These are phyloP conservation scores for Ophiosphaerella narmari DNA, from an alignment of 2,329 filamentous ascomycete species.

Conservation along the genomic window DNA sequence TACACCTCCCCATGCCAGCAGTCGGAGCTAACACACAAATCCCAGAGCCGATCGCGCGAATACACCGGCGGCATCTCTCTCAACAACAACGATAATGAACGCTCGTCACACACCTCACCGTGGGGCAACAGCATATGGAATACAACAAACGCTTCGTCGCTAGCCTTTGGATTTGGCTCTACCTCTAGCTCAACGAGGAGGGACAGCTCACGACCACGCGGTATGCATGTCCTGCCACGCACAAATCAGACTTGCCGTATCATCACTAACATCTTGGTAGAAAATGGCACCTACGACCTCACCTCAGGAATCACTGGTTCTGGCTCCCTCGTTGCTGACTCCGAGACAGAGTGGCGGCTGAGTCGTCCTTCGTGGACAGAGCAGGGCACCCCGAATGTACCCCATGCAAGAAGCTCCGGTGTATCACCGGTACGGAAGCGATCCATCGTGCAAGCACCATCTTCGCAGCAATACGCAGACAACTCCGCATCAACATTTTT, in stretches of 20 bases:
- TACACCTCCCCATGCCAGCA: neutral
- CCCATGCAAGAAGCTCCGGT: conserved; percentile 43
- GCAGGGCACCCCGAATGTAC: conserved; percentile 26
- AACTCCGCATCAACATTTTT: conserved; percentile 33
- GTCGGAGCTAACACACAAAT: conserved; percentile 6
- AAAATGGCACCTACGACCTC: conserved; percentile 39
- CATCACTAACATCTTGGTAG: conserved; percentile 28
- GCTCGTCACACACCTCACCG: conserved; percentile 28
- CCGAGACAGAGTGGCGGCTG: conserved; percentile 69
- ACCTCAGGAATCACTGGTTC: conserved; percentile 68
- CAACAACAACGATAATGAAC: conserved; percentile 35
- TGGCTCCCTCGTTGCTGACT: conserved; percentile 69
- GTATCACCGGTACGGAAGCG: conserved; percentile 45
- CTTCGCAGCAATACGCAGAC: conserved; percentile 39
- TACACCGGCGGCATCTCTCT: conserved; percentile 34
- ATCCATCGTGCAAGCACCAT: conserved; percentile 42
- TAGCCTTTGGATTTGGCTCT: conserved; percentile 20
- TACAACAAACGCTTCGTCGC: conserved; percentile 14
- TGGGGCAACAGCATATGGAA: conserved; percentile 47
- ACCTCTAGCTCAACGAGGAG: conserved; percentile 33
- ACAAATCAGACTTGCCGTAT: too few relatives aligned
- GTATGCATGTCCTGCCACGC: conserved; percentile 17
- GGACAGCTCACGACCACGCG: conserved; percentile 41
- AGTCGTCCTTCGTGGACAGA: conserved; percentile 66
- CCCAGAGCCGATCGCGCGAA: conserved; percentile 38